phyloP scores from a whole-genome alignment of 257 asterid species.

The Rauvolfia tetraphylla region DNA sequence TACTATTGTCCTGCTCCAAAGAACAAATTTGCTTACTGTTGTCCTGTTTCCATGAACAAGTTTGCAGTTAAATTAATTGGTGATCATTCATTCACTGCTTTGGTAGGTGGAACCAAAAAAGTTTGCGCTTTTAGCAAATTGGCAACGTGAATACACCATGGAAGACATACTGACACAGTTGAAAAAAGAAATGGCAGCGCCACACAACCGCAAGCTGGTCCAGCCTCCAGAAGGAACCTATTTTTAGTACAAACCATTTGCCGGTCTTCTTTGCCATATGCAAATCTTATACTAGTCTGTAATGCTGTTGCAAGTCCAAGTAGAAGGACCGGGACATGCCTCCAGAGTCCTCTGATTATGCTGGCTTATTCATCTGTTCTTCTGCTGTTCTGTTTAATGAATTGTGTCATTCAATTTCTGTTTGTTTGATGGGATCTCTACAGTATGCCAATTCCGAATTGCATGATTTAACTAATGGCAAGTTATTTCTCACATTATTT shows the following conservation, averaged over 20 bases:
- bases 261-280: constrained; percentile 19
- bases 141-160: constrained; percentile 86
- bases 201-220: constrained; percentile 63
- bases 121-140: constrained; percentile 57
- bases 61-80: constrained; percentile 6
- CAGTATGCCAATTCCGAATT: constrained; percentile 16
- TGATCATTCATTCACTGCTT: neutral
- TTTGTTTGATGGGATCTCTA: constrained; percentile 14
- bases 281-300: constrained; percentile 15
- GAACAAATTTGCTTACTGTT: neutral
- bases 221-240: constrained; percentile 90
- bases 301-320: constrained; percentile 14
- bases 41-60: neutral
- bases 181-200: constrained; percentile 67
- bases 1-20: neutral
- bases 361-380: constrained; percentile 15
- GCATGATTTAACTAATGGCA: neutral
- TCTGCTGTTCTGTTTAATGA: constrained; percentile 6
- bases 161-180: constrained; percentile 58
- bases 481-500: neutral
- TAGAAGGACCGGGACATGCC: constrained; percentile 19
- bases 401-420: constrained; percentile 9
- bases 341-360: constrained; percentile 18
- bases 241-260: constrained; percentile 44
- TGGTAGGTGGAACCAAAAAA: constrained; percentile 73